Conservation (phyloP, 2,329 filamentous ascomycete genomes). For the Ophiostoma sp. region DNA sequence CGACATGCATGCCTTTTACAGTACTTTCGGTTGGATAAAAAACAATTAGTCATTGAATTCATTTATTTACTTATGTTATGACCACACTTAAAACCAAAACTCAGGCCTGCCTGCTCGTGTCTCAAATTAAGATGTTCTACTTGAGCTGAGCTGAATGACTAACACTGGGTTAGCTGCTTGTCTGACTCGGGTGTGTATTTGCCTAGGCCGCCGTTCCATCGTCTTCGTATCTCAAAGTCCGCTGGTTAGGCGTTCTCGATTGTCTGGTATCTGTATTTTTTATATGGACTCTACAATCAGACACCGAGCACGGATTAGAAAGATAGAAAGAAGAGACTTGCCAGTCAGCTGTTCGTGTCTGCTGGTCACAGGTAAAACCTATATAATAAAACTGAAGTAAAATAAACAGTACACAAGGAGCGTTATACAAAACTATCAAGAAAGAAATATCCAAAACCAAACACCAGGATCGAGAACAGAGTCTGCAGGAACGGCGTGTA, state of each 20-base stretch:
- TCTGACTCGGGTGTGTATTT: neutral
- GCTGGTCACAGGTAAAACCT: no score
- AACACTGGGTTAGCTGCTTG: neutral
- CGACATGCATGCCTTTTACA: no score
- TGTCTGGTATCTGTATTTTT: neutral
- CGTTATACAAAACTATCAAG: no score
- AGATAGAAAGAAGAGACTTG: neutral
- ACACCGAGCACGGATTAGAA: neutral
- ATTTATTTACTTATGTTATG: no score
- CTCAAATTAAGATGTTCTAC: neutral
- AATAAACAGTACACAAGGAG: no score
- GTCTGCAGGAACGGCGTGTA: conserved; percentile 85
- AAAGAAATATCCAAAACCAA: no score
- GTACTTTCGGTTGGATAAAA: no score
- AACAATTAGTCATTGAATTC: no score
- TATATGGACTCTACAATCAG: neutral
- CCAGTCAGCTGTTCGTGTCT: no score
- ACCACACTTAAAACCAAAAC: no score
- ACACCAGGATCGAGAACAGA: conserved; percentile 76
- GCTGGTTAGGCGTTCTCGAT: neutral
- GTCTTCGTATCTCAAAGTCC: neutral
- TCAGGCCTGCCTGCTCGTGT: neutral
- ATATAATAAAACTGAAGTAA: no score
- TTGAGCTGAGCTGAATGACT: neutral
- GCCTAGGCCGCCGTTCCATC: neutral